Evolutionary conservation across 2,329 filamentous ascomycete species (phyloP), one percentile per base, ranked within the genome.

Genomic region (Botrytis elliptica): DNA sequence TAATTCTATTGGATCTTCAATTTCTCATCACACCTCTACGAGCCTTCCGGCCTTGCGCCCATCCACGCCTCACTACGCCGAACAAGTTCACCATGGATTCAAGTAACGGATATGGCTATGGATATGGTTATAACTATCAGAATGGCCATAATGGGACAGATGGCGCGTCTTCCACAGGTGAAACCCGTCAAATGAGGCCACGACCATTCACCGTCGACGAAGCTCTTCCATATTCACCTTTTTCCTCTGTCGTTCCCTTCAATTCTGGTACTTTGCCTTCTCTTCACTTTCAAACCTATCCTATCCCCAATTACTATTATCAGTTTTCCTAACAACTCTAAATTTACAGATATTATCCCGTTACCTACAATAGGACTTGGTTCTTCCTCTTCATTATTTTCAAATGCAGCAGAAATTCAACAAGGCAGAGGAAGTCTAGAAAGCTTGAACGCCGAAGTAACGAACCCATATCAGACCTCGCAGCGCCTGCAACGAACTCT

Each of bases 161-260:
- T 46, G 63, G 62, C 49, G 62, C 62, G 46, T 59, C 62, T 42
- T 55, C 60, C 36, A 36, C 46, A 1, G 38, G 38, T 36, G 62
- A 67, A 57, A 3, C 20, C 44, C 60, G 60, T 16, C 67, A 60
- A 12, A 70, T 70, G 62, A 75, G 85, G 72, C 86, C 77, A 9
- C 76, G 73, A 60, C 78, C 90, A 1, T 89, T 91, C 80, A 88
- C 88, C 5, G 87, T 96, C 20, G 88, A 91, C 73, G 92, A 96
- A 80, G 93, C 93, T 44, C 85, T 96, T 64, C 92, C 92, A n/a
- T 95, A 91, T 83, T 93, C 93, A 70, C 93, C 93, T 38, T 91
- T 95, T 81, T 93, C 91, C 67, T 94, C 92, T 5, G 91, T 95
- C 67, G 87, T 93, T 70, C 93, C 93, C 4, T 93, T 95, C 82